Evolutionary conservation across 108 stramenopile genomes (phyloP), one percentile per base, ranked within the genome.

Genomic region (Discostella stelligeroides): DNA sequence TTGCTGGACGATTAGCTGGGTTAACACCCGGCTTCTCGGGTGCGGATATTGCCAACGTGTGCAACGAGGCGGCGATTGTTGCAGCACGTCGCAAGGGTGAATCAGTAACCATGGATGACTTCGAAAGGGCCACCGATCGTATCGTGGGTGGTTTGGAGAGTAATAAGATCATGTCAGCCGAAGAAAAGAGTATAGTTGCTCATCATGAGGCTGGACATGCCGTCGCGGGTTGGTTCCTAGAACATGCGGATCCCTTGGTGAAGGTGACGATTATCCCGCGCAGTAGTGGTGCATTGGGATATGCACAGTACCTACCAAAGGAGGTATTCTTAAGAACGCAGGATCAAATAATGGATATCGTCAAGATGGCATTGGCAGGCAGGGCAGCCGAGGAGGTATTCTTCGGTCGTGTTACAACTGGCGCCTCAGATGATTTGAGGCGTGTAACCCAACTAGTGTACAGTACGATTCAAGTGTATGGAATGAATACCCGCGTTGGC

Each of bases 181-280:
- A 95, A 41, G 96, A 98, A 80, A 85, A 85, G 63, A 61, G 76
- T 17, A 95, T 97, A 41, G 97, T 98, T 27, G 98, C 98, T 1
- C 89, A 97, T 82, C 98, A 98, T 73, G 98, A 98, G 84, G 97
- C 98, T 11, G 98, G 98, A n/a, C 97, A 98, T 68, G 95, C 97
- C 21, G 91, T 97, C 21, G 94, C 85, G 0, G 92, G 93, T 24
- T 97, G 97, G 97, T 96, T 96, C 77, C 80, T 98, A 59, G 93
- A 97, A 77, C 94, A 98, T 82, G 95, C 96, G 2, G 97, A 97
- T 76, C 98, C 97, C 7, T 82, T 98, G 23, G 65, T 97, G 55
- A 98, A 98, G 84, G 97, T 98, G 27, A 97, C 97, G 39, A 98
- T 98, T 47, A 95, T 98, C 57, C 98, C 98, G 12, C 74, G 98